Base-by-base conservation (phyloP, 2,329 filamentous ascomycete genomes). In the Aureobasidium sp. region DNA sequence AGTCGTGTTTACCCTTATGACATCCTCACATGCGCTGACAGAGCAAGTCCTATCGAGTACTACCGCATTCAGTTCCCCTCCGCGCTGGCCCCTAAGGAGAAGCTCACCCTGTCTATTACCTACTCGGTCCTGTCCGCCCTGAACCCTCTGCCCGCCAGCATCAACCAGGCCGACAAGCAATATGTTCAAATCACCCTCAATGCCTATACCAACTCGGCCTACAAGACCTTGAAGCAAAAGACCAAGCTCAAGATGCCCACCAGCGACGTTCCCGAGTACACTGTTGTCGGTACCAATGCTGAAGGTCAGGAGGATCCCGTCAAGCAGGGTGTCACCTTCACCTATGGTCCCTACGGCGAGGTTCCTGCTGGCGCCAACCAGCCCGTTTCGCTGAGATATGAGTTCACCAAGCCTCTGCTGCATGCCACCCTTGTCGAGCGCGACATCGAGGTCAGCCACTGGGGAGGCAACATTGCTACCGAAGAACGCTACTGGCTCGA, bases 391-490 rank as follows among this genome's bases (percentile, higher is more conserved):
- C 87, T 97, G 59, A 89, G 94, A 65, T 97, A 96, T 76, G 92
- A 99, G 75, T 97, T 94, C 78, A 97, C 90, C 66, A 95, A 93
- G 77, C 93, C 94, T 14, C 80, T 99, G 62, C 88, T 87, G 47
- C 90, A 94, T 71, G 84, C 91, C 56, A 85, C 86, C 37, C 80
- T 84, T 17, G 80, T 99, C 64, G 90, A 97, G 77, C 87, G 94
- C 64, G 92, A 97, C 70, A 79, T 99, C 65, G 94, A 99, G 75
- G 88, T 99, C 69, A 96, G 90, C 73, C 94, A 97, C 76, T 99
- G 94, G 94, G 94, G 94, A 67, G 94, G 94, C 65, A 99, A 99
- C 73, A 77, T 97, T 60, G 94, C 94, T 1, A 91, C 92, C 55
- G 94, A 99, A 78, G 94, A 99, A 78, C 86, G 90, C 63, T 97